Conservation (phyloP, 768 basidiomycete species). For the Collybiopsis luxurians region DNA sequence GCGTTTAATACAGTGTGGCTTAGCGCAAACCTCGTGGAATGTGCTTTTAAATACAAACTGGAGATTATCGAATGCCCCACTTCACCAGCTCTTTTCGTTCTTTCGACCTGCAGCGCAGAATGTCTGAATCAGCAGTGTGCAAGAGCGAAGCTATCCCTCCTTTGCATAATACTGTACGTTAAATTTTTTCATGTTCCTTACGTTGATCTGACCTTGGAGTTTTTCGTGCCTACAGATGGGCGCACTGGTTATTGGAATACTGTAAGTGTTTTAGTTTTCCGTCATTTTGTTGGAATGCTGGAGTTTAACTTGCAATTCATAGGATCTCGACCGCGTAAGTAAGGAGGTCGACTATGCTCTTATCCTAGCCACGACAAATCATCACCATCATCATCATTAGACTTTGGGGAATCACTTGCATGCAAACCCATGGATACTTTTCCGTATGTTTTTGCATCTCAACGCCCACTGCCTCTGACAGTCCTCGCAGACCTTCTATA, state of each 20-base stretch:
- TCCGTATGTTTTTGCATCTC: too few species aligned
- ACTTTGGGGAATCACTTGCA: too few species aligned
- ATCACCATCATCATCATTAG: too few species aligned
- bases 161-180: slow-evolving; percentile 1
- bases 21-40: too few species aligned
- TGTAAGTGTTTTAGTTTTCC: background rate
- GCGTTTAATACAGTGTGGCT: too few species aligned
- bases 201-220: background rate
- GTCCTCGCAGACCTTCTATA: too few species aligned
- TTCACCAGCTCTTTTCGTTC: background rate
- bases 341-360: background rate
- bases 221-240: too few species aligned
- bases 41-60: too few species aligned
- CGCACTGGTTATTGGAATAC: slow-evolving; percentile 1
- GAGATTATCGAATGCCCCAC: background rate
- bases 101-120: background rate
- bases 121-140: background rate
- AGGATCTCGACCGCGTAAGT: background rate
- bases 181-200: background rate
- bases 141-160: background rate
- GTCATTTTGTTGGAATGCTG: background rate
- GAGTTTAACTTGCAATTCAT: background rate
- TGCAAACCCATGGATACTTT: too few species aligned
- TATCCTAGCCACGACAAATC: background rate
- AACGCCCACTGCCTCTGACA: too few species aligned